Evolutionary conservation across 352 stramenopile genomes (phyloP), one percentile per base, ranked within the genome.

Genomic region (Globisporangium lucens): DNA sequence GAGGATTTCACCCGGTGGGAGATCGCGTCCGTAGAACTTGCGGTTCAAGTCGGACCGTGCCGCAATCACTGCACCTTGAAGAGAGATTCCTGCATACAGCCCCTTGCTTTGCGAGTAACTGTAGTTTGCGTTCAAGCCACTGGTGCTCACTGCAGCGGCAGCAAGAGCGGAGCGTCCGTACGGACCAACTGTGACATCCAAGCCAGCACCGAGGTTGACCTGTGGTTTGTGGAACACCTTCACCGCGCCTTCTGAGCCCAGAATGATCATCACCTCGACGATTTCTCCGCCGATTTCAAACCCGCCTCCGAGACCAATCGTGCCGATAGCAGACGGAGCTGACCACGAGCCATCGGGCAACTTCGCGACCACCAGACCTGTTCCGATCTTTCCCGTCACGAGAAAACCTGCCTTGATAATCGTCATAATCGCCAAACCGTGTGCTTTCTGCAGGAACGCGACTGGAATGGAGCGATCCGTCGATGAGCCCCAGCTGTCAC

Each of bases 21-120:
- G 60, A 33, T 90, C 78, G n/a, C 75, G 78, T 13, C 90, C 90
- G 73, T 98, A 98, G 74, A 98, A 97, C 52, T 94, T 95, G 77
- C 95, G 89, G 73, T 98, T 98, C 33, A 98, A 71, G 24, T 95
- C 76, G 35, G 86, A 76, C 35, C 93, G 76, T 4, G 84, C 84
- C 22, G 85, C 73, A 65, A 98, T 91, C n/a, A 97, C 76, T 2
- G 90, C 88, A 12, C 93, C 91, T 70, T 97, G 89, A 22, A 98
- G 74, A 2, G 87, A 96, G 41, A 97, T 86, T 8, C 94, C 94
- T 0, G 89, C 92, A 73, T 94, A 98, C 12, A 98, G 70, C n/a
- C 94, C 94, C 59, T 97, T 97, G 57, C 83, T 94, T 20, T 97
- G 78, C 57, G 77, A 93, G 70, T 98, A 98, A 41, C 90, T 97